phyloP scores from a whole-genome alignment of 2,329 filamentous ascomycete genomes.

The Emydomyces testavorans region DNA sequence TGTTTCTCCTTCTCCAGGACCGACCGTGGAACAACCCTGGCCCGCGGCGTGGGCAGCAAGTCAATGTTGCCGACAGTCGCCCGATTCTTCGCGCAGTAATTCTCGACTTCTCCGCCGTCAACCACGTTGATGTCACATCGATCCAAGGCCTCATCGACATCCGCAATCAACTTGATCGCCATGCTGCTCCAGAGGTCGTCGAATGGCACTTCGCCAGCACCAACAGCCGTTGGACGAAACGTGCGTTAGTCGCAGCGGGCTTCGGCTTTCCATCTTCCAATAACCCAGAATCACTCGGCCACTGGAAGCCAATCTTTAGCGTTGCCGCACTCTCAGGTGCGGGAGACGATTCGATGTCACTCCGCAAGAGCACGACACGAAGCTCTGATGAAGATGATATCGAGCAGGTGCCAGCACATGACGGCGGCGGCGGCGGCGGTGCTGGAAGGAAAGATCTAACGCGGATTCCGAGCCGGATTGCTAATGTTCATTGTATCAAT shows the following conservation, averaged over 20 bases:
- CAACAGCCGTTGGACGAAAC: conserved; percentile 45
- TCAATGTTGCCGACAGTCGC: conserved; percentile 22
- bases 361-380: neutral
- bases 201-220: conserved; percentile 42
- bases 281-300: conserved; percentile 9
- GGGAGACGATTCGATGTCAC: neutral
- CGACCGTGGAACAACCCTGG: conserved; percentile 47
- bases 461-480: conserved; percentile 8
- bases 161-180: conserved; percentile 43
- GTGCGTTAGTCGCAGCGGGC: conserved; percentile 44
- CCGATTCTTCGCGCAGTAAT: conserved; percentile 45
- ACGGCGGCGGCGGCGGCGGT: neutral
- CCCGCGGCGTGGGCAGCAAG: conserved; percentile 22
- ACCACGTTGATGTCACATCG: conserved; percentile 46
- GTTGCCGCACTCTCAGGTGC: conserved; percentile 11
- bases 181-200: conserved; percentile 32
- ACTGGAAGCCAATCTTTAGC: conserved; percentile 15
- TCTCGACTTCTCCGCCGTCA: conserved; percentile 46
- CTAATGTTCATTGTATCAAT: conserved; percentile 14
- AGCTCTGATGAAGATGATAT: neutral
- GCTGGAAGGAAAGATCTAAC: neutral
- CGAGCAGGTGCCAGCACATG: neutral
- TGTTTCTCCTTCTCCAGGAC: conserved; percentile 23
- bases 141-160: conserved; percentile 46
- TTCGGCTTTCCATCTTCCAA: conserved; percentile 37